Base-by-base conservation (phyloP, 345 rosid genomes). In the Citrus cavaleriei region DNA sequence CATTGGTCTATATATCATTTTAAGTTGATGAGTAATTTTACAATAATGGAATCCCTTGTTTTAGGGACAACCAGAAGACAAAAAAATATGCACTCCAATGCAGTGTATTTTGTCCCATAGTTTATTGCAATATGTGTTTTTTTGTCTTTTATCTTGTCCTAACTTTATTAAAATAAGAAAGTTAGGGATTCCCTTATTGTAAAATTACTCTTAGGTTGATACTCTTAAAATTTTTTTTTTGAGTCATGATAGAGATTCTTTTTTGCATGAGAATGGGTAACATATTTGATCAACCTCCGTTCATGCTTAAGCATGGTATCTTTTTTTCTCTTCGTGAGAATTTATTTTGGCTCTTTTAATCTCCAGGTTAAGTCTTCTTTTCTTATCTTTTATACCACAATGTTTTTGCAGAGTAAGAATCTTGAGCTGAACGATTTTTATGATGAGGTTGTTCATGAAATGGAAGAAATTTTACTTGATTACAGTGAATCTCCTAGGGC, bases 391-490 rank as follows among this genome's bases (percentile, higher is more conserved):
- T 28, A 34, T 77, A 63, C 27, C 5, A 4, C 46, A 62, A 76
- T 76, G 58, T 46, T 85, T 85, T 80, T 88, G 81, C 90, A 90
- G 96, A 84, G 86, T 70, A 90, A 87, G 79, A 87, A 82, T 82
- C 75, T 85, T 80, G 90, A 93, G 81, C 87, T 80, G 51, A 82
- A 85, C 76, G 92, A 89, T 68, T 87, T 88, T 81, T 89, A 91
- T 71, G 93, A 93, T 83, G 99, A 94, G 75, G 83, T 94, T 87
- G 95, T 96, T 75, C 91, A 93, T 81, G 99, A 96, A 76, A 96
- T 94, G 99, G 98, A 96, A 87, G 97, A 96, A 83, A 88, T 96
- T 82, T 83, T 96, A 81, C 95, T 96, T 0, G 95, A 94, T 75
- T 90, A 93, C 70, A 77, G 82, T 40, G 98, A 91, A 74, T 92